Conservation (phyloP, 176 grass and related monocot genomes). For the Musa schizocarpa region DNA sequence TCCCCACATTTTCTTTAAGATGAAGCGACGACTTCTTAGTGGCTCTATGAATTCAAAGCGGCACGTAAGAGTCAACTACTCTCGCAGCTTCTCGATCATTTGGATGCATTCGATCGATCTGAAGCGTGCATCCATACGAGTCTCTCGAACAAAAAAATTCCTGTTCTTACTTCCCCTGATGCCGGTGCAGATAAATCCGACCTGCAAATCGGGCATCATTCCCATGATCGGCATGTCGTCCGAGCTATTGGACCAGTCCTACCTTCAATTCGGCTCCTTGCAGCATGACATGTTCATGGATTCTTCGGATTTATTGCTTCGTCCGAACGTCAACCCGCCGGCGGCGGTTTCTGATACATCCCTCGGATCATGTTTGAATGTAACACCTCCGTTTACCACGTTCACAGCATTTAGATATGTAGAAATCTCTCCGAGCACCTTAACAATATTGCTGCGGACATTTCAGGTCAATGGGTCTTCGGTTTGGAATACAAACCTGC, state of each 20-base stretch:
- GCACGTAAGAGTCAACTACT: too few relatives aligned
- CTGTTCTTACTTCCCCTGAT: not conserved
- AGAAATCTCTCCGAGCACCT: not conserved
- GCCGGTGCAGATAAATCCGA: conserved; percentile 30
- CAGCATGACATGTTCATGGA: conserved; percentile 52
- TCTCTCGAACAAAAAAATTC: too few relatives aligned
- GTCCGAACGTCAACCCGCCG: conserved; percentile 7
- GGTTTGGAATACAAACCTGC: conserved; percentile 45
- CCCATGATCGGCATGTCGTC: conserved; percentile 24
- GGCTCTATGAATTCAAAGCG: too few relatives aligned
- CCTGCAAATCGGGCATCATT: conserved; percentile 23
- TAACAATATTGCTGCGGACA: too few relatives aligned
- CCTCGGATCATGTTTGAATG: conserved; percentile 41
- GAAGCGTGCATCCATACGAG: too few relatives aligned
- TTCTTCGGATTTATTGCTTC: conserved; percentile 24
- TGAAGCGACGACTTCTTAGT: too few relatives aligned
- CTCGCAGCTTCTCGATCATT: too few relatives aligned
- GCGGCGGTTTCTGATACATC: conserved; percentile 11
- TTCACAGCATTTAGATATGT: too few relatives aligned
- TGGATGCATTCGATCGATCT: too few relatives aligned
- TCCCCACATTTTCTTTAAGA: too few relatives aligned
- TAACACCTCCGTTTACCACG: conserved; percentile 12
- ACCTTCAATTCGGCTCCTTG: conserved; percentile 55
- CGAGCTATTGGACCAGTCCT: conserved; percentile 40
- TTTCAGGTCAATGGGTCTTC: conserved; percentile 48